Evolutionary conservation across 352 stramenopile species (phyloP), one percentile per base, ranked within the genome.

Genomic region (Globisporangium alternatum): DNA sequence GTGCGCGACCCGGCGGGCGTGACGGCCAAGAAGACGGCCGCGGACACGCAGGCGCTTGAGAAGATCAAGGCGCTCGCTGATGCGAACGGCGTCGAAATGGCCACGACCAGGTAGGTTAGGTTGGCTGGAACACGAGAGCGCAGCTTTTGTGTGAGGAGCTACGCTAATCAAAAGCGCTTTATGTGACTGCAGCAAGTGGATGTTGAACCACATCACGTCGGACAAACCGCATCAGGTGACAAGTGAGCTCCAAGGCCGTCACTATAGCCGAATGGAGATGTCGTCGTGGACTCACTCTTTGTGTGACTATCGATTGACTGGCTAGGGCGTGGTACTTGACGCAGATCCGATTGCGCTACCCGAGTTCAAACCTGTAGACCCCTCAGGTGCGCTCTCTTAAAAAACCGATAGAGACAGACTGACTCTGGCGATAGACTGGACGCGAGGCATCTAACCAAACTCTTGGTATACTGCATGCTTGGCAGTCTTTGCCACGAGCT

Each of bases 181-280:
- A 1, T 49, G 15, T 60, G n/a, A 22, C 5, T 62, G 45, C 15
- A 92, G 80, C 73, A 94, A 94, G 70, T 92, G 83, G 83, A 90
- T 87, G 79, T 67, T 94, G 15, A 94, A 94, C 58, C 80, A 91
- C 47, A 86, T 91, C 41, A 91, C 83, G 15, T 73, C 83, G 2
- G 82, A 94, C 72, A 92, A 92, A 48, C 86, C 86, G 13, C 86
- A 94, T 63, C 86, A 93, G 67, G 83, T 90, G 45, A 43, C 33
- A 39, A 39, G 33, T n/a, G n/a, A n/a, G n/a, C 33, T 39, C 4
- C 33, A 13, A 43, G 37, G 8, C 3, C 37, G 37, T 2, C 37
- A 15, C 10, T 43, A 43, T 43, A 43, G 7, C 7, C 37, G 7
- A 43, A 8, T 15, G 10, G 8, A 2, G 12, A 35, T 35, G 31